Evolutionary conservation across 352 stramenopile species (phyloP).

Genomic region (Phytophthora capsici): DNA sequence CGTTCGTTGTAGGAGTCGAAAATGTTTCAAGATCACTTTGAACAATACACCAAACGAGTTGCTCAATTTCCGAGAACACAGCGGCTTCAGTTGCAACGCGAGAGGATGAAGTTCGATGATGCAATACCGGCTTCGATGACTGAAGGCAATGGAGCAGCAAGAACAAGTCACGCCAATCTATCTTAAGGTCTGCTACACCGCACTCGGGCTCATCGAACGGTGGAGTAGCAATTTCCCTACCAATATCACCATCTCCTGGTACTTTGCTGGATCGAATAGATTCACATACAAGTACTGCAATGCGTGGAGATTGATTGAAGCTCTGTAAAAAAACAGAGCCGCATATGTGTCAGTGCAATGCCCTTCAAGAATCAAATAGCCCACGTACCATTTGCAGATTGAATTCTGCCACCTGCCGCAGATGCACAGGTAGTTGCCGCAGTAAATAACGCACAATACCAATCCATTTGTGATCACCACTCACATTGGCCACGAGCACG

Average conservation of each 20-base stretch:
- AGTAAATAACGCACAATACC: constrained; percentile 56
- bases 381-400: constrained; percentile 75
- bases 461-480: constrained; percentile 56
- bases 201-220: constrained; percentile 10
- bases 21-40: constrained; percentile 27
- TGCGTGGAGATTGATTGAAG: constrained; percentile 61
- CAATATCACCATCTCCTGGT: constrained; percentile 3
- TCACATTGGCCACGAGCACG: constrained; percentile 56
- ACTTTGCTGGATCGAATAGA: constrained; percentile 47
- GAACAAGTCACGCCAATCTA: constrained; percentile 69
- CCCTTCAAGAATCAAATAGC: background rate
- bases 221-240: constrained; percentile 9
- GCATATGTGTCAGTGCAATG: background rate
- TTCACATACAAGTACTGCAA: constrained; percentile 53
- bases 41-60: constrained; percentile 50
- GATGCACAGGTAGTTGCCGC: constrained; percentile 52
- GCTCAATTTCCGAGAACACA: constrained; percentile 54
- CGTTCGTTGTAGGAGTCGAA: constrained; percentile 12
- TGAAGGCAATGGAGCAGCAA: constrained; percentile 79
- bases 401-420: constrained; percentile 77
- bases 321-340: constrained; percentile 34
- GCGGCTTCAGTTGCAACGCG: constrained; percentile 57
- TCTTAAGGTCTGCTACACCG: constrained; percentile 8
- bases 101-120: constrained; percentile 65
- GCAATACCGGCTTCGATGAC: constrained; percentile 79